Percentiles rank a stretch among this genome's conserved stretches.
Evolutionary conservation across 1,284 basidiomycete genomes (phyloP).

Genomic region (Ustilago trichophora): DNA sequence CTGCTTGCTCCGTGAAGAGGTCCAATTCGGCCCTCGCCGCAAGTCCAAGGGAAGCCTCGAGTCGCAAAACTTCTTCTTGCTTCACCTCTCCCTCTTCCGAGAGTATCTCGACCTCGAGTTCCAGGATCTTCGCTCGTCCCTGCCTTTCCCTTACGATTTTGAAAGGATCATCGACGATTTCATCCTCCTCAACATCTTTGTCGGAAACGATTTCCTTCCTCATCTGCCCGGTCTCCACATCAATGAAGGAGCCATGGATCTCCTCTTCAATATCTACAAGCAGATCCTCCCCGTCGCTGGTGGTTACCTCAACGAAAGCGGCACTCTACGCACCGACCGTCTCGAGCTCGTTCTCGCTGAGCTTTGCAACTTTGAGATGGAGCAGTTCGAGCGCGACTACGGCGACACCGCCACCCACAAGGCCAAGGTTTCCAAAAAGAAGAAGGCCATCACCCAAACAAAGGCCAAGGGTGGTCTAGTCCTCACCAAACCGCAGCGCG

Average conservation of each 20-base stretch:
- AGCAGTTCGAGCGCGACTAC: slow-evolving; percentile 89
- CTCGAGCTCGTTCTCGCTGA: slow-evolving; percentile 88
- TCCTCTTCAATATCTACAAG: slow-evolving; percentile 94
- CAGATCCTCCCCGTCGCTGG: slow-evolving; percentile 83
- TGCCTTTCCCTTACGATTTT: slow-evolving; percentile 77
- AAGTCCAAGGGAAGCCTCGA: slow-evolving; percentile 77
- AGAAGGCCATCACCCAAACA: slow-evolving; percentile 78
- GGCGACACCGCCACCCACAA: slow-evolving; percentile 74
- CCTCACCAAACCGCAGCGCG: slow-evolving; percentile 30
- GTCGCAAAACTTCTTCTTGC: slow-evolving; percentile 89
- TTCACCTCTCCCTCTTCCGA: slow-evolving; percentile 92
- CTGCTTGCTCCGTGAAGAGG: slow-evolving; percentile 95
- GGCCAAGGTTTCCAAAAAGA: slow-evolving; percentile 69
- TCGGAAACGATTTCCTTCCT: slow-evolving; percentile 96
- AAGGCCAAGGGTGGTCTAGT: slow-evolving; percentile 72
- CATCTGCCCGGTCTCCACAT: slow-evolving; percentile 97
- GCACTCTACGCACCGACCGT: slow-evolving; percentile 80
- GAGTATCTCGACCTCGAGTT: slow-evolving; percentile 98
- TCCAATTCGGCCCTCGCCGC: slow-evolving; percentile 87
- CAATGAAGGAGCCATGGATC: slow-evolving; percentile 93
- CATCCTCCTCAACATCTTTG: slow-evolving; percentile 92
- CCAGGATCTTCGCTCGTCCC: slow-evolving; percentile 67
- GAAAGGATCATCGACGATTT: slow-evolving; percentile 98
- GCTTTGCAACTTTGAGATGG: slow-evolving; percentile 85
- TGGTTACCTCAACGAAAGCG: slow-evolving; percentile 92